Percentiles rank a stretch among this genome's conserved stretches.
Evolutionary conservation across 176 grass and related monocot genomes (phyloP).

Genomic region (Carex pumila): DNA sequence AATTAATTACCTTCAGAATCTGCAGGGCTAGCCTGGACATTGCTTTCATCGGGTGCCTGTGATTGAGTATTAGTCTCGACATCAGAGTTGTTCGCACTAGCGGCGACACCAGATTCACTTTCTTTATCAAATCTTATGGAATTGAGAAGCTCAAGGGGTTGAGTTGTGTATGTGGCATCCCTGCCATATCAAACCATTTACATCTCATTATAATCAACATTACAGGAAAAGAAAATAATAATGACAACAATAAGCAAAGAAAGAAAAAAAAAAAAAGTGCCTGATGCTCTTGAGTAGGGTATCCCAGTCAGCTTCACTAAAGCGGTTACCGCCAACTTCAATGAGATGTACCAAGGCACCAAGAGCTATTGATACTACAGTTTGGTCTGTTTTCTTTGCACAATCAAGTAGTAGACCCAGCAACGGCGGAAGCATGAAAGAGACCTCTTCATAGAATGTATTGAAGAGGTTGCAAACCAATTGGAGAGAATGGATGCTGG

Average conservation of each 20-base stretch:
- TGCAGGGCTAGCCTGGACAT: conserved; percentile 46
- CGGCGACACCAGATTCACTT: conserved; percentile 12
- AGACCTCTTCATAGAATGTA: conserved; percentile 99
- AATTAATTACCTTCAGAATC: conserved; percentile 60
- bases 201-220: background rate
- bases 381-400: conserved; percentile 99
- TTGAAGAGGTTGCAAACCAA: conserved; percentile 99
- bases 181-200: conserved; percentile 39
- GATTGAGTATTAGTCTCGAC: conserved; percentile 17
- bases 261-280: conserved; percentile 38
- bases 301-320: conserved; percentile 91
- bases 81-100: conserved; percentile 24
- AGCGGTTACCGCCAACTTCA: conserved; percentile 94
- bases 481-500: conserved; percentile 96
- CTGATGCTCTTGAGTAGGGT: conserved; percentile 96
- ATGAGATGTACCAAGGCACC: conserved; percentile 96
- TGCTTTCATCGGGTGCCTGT: conserved; percentile 29
- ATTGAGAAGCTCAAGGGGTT: conserved; percentile 95
- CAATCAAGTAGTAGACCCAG: conserved; percentile 92
- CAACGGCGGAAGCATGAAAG: conserved; percentile 98
- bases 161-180: conserved; percentile 95
- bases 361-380: conserved; percentile 90
- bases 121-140: conserved; percentile 84
- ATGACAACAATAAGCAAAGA: background rate
- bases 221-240: conserved; percentile 9